A percentile compares a stretch with the other conserved stretches of the same genome.
Conservation (phyloP, 179 eudicot species). For the Beta lomatogona region DNA sequence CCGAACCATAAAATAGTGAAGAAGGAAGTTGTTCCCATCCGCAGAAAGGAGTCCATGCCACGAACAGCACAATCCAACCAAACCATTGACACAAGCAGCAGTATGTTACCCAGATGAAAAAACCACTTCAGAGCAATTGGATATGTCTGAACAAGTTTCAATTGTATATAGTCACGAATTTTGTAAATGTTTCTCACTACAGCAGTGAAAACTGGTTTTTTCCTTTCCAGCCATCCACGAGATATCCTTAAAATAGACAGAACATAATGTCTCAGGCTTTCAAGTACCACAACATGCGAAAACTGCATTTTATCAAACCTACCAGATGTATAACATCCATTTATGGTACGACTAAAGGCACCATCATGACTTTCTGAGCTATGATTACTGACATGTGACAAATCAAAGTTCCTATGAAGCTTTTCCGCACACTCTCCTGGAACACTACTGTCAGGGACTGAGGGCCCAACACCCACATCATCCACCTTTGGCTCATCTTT, state of each 20-base stretch:
- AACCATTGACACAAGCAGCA: slow-evolving; percentile 64
- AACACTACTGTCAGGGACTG: slow-evolving; percentile 25
- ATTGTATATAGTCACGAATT: slow-evolving; percentile 43
- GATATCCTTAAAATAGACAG: slow-evolving; percentile 48
- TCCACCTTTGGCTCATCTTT: slow-evolving; percentile 44
- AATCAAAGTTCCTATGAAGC: slow-evolving; percentile 37
- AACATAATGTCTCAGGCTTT: slow-evolving; percentile 44
- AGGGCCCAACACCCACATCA: slow-evolving; percentile 28
- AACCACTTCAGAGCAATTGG: slow-evolving; percentile 67
- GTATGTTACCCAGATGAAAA: slow-evolving; percentile 54
- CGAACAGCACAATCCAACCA: slow-evolving; percentile 89
- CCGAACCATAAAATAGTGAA: slow-evolving; percentile 77
- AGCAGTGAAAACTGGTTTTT: slow-evolving; percentile 47
- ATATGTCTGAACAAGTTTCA: slow-evolving; percentile 54
- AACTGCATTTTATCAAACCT: slow-evolving; percentile 34
- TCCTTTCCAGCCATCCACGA: slow-evolving; percentile 59
- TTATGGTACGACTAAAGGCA: slow-evolving; percentile 29
- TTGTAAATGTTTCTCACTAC: slow-evolving; percentile 36
- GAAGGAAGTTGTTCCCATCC: slow-evolving; percentile 90
- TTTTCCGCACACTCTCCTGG: slow-evolving; percentile 40
- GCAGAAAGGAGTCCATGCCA: slow-evolving; percentile 81
- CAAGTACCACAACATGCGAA: slow-evolving; percentile 35
- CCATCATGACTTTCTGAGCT: slow-evolving; percentile 32
- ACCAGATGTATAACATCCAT: slow-evolving; percentile 36
- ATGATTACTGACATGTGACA: slow-evolving; percentile 26